phyloP scores from a whole-genome alignment of 352 stramenopile genomes.

The Pythium folliculosum region DNA sequence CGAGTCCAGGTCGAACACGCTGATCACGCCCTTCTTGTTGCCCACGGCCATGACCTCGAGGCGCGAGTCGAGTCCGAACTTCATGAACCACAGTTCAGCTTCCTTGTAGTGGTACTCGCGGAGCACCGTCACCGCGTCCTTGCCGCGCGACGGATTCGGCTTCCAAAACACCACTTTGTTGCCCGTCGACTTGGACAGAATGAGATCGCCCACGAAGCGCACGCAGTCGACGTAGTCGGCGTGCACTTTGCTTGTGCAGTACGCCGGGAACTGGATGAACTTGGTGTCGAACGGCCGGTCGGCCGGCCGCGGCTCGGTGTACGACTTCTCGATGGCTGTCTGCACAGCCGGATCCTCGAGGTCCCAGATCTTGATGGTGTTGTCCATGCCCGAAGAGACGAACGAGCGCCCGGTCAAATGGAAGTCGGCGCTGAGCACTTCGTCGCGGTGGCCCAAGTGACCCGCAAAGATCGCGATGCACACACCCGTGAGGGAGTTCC shows the following conservation, averaged over 20 bases:
- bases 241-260: slow-evolving; percentile 91
- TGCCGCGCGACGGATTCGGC: slow-evolving; percentile 80
- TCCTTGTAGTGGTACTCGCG: slow-evolving; percentile 85
- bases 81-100: slow-evolving; percentile 87
- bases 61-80: slow-evolving; percentile 76
- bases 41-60: slow-evolving; percentile 78
- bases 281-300: slow-evolving; percentile 79
- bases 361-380: slow-evolving; percentile 94
- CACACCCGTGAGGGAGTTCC: slow-evolving; percentile 88
- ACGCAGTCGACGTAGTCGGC: slow-evolving; percentile 91
- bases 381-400: slow-evolving; percentile 91
- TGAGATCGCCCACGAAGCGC: slow-evolving; percentile 73
- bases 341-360: slow-evolving; percentile 74
- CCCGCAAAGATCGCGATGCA: slow-evolving; percentile 93
- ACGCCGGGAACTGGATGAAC: slow-evolving; percentile 91
- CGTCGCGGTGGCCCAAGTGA: slow-evolving; percentile 88
- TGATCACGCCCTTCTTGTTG: slow-evolving; percentile 83
- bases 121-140: slow-evolving; percentile 79
- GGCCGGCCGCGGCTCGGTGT: slow-evolving; percentile 61
- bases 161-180: slow-evolving; percentile 93
- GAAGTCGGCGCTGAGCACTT: slow-evolving; percentile 89
- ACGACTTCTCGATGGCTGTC: slow-evolving; percentile 75
- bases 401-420: slow-evolving; percentile 90
- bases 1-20: slow-evolving; percentile 77
- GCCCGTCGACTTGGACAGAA: slow-evolving; percentile 82